Evolutionary conservation across 2,329 filamentous ascomycete genomes (phyloP).

Genomic region (Arachnomyces sp.): DNA sequence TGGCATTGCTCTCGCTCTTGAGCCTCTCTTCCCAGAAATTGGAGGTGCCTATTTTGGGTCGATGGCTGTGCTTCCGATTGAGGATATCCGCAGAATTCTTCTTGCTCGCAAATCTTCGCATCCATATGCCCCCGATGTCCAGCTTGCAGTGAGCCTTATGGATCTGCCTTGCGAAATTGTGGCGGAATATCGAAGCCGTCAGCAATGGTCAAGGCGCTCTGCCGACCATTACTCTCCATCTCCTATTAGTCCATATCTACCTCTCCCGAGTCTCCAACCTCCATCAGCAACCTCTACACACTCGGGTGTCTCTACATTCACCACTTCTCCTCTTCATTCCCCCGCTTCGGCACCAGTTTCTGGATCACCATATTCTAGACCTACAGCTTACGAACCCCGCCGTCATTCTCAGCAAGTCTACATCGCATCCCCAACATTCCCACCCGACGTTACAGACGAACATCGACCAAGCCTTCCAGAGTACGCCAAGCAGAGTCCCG

Average conservation of each 20-base stretch:
- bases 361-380: constrained; percentile 29
- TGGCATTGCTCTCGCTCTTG: constrained; percentile 75
- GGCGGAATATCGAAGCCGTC: constrained; percentile 58
- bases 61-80: constrained; percentile 69
- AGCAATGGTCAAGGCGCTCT: constrained; percentile 50
- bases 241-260: constrained; percentile 27
- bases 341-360: constrained; percentile 30
- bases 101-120: constrained; percentile 58
- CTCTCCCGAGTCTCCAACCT: constrained; percentile 24
- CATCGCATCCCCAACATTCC: constrained; percentile 27
- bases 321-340: constrained; percentile 32
- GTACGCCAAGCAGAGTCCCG: constrained; percentile 21
- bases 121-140: constrained; percentile 48
- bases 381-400: constrained; percentile 25
- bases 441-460: constrained; percentile 27
- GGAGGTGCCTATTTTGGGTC: constrained; percentile 81
- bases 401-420: constrained; percentile 28
- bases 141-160: constrained; percentile 60
- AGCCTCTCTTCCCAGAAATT: constrained; percentile 85
- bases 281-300: constrained; percentile 30
- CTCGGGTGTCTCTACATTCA: constrained; percentile 31
- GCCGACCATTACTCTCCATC: constrained; percentile 30
- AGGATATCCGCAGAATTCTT: constrained; percentile 74
- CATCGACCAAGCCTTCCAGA: constrained; percentile 19
- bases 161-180: constrained; percentile 64